Conservation (phyloP, 805 yeast species). For the Candida vartiovaarae region DNA sequence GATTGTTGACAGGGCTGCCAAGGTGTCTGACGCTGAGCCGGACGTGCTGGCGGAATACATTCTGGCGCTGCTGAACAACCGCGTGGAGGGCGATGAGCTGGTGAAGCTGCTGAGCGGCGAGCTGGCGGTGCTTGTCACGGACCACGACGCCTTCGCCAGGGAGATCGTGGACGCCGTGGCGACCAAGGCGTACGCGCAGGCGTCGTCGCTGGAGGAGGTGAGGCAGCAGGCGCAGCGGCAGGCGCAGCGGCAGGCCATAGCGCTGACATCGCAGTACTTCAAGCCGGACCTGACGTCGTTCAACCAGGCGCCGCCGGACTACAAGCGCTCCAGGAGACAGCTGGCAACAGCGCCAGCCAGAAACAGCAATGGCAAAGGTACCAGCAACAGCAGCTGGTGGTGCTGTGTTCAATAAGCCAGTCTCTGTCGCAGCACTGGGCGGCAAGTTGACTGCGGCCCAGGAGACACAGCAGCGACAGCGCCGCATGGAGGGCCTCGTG, state of each 20-base stretch:
- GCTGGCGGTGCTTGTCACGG: slow-evolving; percentile 25
- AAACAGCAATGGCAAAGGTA: background rate
- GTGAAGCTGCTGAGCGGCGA: slow-evolving; percentile 28
- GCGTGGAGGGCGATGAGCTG: slow-evolving; percentile 28
- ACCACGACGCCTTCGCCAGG: slow-evolving; percentile 15
- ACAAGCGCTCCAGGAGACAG: slow-evolving; percentile 1
- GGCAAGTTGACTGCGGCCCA: background rate
- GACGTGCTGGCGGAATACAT: slow-evolving; percentile 39
- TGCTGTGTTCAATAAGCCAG: background rate
- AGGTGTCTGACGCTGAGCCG: slow-evolving; percentile 33
- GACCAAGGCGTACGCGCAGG: slow-evolving; percentile 6
- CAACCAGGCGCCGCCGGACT: slow-evolving; percentile 7
- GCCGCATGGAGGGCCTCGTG: slow-evolving; percentile 3
- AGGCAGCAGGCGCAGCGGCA: slow-evolving; percentile 5
- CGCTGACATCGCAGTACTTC: slow-evolving; percentile 7
- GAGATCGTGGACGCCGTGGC: slow-evolving; percentile 24
- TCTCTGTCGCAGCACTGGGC: no score
- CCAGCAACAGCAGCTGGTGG: background rate
- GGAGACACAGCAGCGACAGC: slow-evolving; percentile 4
- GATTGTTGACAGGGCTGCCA: slow-evolving; percentile 19
- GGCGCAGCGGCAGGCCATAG: slow-evolving; percentile 5
- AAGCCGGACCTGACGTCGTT: slow-evolving; percentile 11
- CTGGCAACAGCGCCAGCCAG: background rate
- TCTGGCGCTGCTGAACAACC: slow-evolving; percentile 33
- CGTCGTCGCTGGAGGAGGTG: slow-evolving; percentile 1